A percentile compares a stretch with the other conserved stretches of the same genome.
Conservation (phyloP, 208 protist species). For the Crithidia bombi region DNA sequence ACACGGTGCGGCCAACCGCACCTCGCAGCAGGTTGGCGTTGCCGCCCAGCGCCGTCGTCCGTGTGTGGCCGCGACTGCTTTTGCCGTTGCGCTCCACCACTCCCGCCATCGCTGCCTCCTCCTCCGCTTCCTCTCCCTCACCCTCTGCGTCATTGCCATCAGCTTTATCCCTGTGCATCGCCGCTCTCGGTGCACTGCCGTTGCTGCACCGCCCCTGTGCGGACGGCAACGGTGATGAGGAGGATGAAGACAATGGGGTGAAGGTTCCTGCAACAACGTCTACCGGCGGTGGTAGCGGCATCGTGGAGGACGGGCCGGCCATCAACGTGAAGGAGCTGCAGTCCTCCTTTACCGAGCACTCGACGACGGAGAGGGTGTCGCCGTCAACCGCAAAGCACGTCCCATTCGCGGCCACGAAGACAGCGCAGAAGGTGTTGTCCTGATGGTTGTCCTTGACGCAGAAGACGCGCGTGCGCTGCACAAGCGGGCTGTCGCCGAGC, state of each 20-base stretch:
- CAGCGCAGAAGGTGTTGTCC: conserved; percentile 51
- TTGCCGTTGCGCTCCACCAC: too few species aligned
- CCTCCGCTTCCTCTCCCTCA: background rate
- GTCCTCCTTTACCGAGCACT: conserved; percentile 70
- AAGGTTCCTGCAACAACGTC: background rate
- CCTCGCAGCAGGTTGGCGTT: conserved; percentile 18
- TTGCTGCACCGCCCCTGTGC: too few species aligned
- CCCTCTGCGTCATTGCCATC: too few species aligned
- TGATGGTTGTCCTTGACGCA: conserved; percentile 30
- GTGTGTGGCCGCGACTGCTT: too few species aligned
- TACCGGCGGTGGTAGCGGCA: conserved; percentile 4
- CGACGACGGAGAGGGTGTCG: conserved; percentile 42
- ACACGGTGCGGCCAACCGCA: conserved; percentile 39
- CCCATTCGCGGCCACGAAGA: conserved; percentile 72
- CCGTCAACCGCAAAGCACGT: conserved; percentile 68
- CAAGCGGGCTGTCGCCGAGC: conserved; percentile 49
- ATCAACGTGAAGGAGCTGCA: conserved; percentile 81
- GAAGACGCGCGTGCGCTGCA: conserved; percentile 65
- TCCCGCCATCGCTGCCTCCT: too few species aligned
- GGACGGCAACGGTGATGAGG: too few species aligned
- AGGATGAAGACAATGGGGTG: too few species aligned
- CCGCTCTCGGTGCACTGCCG: too few species aligned
- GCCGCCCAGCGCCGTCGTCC: too few species aligned
- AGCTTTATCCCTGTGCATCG: too few species aligned
- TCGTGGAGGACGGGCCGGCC: conserved; percentile 36